phyloP scores from a whole-genome alignment of 345 rosid species.

The Eucalyptus albens region DNA sequence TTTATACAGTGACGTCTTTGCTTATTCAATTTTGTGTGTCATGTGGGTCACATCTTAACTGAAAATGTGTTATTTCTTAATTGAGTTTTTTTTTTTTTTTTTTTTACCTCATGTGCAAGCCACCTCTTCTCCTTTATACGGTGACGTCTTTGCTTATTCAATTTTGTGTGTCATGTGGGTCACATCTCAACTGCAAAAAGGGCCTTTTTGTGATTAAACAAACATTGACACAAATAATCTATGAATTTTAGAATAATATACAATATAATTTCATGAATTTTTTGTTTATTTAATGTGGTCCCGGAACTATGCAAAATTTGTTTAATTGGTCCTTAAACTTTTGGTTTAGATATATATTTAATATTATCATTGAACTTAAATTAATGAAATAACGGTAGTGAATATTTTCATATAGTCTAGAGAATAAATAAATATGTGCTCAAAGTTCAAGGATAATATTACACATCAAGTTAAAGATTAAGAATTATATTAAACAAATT shows the following conservation, averaged over 20 bases:
- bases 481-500: no score
- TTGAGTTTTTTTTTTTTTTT: not conserved
- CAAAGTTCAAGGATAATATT: no score
- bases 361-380: not conserved
- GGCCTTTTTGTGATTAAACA: not conserved
- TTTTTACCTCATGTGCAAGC: not conserved
- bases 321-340: not conserved
- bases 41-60: not conserved
- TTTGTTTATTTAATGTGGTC: no score
- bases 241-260: no score
- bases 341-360: no score
- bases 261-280: rapidly evolving
- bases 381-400: rapidly evolving
- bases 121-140: not conserved
- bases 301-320: rapidly evolving
- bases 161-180: not conserved
- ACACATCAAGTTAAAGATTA: no score
- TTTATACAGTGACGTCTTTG: not conserved
- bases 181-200: not conserved
- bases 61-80: not conserved
- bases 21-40: not conserved
- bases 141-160: not conserved
- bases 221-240: not conserved
- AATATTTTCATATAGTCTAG: no score
- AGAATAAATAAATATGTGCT: no score